A percentile compares a stretch with the other conserved stretches of the same genome.
Evolutionary conservation across 2,329 filamentous ascomycete genomes (phyloP).

Genomic region (Fusarium sp.): DNA sequence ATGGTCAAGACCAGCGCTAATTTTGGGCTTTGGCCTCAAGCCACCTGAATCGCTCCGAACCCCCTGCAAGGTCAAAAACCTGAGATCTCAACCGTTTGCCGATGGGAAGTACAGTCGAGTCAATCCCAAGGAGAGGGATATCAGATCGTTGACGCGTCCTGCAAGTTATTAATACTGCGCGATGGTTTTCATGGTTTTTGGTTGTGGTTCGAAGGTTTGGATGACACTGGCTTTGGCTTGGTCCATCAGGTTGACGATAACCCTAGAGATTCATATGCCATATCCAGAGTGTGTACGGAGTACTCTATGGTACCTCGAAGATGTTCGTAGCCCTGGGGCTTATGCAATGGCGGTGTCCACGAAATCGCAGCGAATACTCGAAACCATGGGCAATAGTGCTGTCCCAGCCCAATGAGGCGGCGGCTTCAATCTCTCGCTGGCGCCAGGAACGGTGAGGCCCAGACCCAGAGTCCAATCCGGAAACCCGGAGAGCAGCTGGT

Average conservation of each 20-base stretch:
- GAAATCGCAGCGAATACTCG: neutral
- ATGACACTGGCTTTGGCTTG: neutral
- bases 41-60: constrained; percentile 25
- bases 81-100: neutral
- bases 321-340: neutral
- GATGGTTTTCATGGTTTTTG: neutral
- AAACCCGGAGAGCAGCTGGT: neutral
- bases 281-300: neutral
- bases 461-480: constrained; percentile 15
- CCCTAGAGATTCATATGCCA: neutral
- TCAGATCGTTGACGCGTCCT: neutral
- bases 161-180: neutral
- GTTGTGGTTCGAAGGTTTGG: neutral
- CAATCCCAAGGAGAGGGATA: neutral
- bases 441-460: constrained; percentile 20
- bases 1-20: constrained; percentile 16
- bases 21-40: constrained; percentile 4
- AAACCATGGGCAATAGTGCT: constrained; percentile 10
- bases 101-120: neutral
- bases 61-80: constrained; percentile 25
- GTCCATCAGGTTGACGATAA: neutral
- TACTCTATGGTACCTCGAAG: neutral
- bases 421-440: neutral
- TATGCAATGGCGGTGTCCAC: neutral
- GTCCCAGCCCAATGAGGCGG: neutral